Evolutionary conservation across 371 early-diverging fungal species (phyloP).

Genomic region (Mycotypha africana): DNA sequence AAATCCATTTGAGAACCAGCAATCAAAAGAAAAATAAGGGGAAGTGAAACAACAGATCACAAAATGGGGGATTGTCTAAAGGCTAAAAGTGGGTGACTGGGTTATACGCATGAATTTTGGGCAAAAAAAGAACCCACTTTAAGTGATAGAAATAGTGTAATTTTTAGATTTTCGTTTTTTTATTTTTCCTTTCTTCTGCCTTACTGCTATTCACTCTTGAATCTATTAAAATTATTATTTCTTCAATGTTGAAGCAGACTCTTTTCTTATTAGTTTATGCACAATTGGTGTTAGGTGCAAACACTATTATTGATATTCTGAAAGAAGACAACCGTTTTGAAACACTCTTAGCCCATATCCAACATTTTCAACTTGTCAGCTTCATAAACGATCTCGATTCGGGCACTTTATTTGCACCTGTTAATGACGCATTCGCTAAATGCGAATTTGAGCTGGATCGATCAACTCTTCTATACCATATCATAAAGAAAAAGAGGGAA

Average conservation of each 20-base stretch:
- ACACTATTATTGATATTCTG: constrained; percentile 23
- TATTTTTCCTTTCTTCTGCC: neutral
- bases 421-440: constrained; percentile 44
- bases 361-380: constrained; percentile 12
- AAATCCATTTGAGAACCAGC: too few relatives aligned
- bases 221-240: too few relatives aligned
- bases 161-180: neutral
- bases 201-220: too few relatives aligned
- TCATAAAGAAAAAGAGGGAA: constrained; percentile 20
- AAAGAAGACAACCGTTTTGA: constrained; percentile 22
- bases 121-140: neutral
- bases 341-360: constrained; percentile 21
- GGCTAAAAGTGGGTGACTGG: too few relatives aligned
- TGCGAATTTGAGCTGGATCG: constrained; percentile 20
- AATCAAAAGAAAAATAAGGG: too few relatives aligned
- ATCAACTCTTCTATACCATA: constrained; percentile 37
- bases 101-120: neutral
- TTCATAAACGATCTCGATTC: constrained; percentile 21
- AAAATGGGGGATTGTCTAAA: too few relatives aligned
- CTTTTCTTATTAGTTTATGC: neutral
- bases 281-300: neutral
- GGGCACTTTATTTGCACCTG: constrained; percentile 52
- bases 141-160: neutral
- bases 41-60: too few relatives aligned
- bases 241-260: neutral